phyloP scores from a whole-genome alignment of 2,329 filamentous ascomycete species.

The Penicillium sp. region DNA sequence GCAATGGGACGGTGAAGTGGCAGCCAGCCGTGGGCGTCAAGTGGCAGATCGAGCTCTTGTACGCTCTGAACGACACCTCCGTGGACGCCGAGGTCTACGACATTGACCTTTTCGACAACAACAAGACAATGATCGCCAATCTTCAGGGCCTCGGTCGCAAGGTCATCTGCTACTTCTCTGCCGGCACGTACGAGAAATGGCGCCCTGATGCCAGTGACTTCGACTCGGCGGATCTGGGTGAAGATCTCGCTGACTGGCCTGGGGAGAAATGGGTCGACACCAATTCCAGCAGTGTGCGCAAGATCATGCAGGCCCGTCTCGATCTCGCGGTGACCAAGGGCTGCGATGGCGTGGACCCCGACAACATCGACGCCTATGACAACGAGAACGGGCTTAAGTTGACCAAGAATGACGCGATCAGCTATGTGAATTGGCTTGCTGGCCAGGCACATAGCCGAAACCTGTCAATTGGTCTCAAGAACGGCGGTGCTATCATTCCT shows the following conservation, averaged over 20 bases:
- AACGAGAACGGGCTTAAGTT: slow-evolving; percentile 66
- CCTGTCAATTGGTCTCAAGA: slow-evolving; percentile 69
- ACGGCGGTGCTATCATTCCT: slow-evolving; percentile 62
- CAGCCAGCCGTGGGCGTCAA: slow-evolving; percentile 54
- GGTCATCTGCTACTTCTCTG: slow-evolving; percentile 76
- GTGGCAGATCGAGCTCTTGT: slow-evolving; percentile 64
- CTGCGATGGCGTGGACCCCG: slow-evolving; percentile 70
- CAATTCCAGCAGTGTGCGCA: slow-evolving; percentile 59
- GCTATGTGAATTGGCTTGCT: slow-evolving; percentile 64
- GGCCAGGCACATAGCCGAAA: slow-evolving; percentile 55
- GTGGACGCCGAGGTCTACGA: slow-evolving; percentile 61
- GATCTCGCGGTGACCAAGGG: slow-evolving; percentile 62
- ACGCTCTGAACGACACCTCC: slow-evolving; percentile 45
- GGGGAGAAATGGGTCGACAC: slow-evolving; percentile 69
- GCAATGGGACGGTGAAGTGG: slow-evolving; percentile 48
- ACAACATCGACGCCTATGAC: slow-evolving; percentile 69
- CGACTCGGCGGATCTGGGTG: slow-evolving; percentile 57
- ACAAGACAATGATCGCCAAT: slow-evolving; percentile 47
- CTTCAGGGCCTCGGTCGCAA: slow-evolving; percentile 58
- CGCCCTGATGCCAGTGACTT: slow-evolving; percentile 62
- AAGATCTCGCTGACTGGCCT: slow-evolving; percentile 63
- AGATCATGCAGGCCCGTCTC: slow-evolving; percentile 65
- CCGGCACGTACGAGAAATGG: slow-evolving; percentile 68
- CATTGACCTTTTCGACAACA: slow-evolving; percentile 61
- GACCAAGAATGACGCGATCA: slow-evolving; percentile 58